Conservation (phyloP, 805 yeast species). For the Candida berthetii region DNA sequence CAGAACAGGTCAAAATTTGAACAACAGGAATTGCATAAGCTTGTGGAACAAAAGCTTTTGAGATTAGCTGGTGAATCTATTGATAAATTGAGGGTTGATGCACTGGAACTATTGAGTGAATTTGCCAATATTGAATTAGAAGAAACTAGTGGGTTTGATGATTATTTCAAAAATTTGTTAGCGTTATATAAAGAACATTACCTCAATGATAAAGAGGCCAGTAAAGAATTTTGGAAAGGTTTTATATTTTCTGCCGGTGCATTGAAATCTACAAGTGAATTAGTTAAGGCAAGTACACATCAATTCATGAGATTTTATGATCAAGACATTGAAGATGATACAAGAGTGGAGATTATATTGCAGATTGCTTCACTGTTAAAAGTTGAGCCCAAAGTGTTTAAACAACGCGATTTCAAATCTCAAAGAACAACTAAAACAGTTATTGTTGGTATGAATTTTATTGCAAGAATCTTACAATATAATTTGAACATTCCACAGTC, state of each 20-base stretch:
- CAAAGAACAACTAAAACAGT: conserved; percentile 13
- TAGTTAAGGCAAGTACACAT: conserved; percentile 36
- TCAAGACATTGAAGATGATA: conserved; percentile 4
- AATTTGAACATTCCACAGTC: conserved; percentile 13
- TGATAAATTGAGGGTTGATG: conserved; percentile 40
- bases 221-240: conserved; percentile 49
- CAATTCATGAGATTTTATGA: conserved; percentile 28
- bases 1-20: conserved; percentile 17
- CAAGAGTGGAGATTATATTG: conserved; percentile 10
- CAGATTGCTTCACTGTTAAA: conserved; percentile 23
- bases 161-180: conserved; percentile 6
- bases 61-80: conserved; percentile 61
- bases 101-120: conserved; percentile 32
- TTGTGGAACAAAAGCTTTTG: conserved; percentile 32
- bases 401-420: conserved; percentile 2
- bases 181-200: conserved; percentile 22
- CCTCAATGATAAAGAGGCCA: conserved; percentile 5
- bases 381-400: conserved; percentile 5
- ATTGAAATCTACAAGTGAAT: conserved; percentile 37
- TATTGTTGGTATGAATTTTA: conserved; percentile 18
- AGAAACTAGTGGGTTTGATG: conserved; percentile 6
- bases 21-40: conserved; percentile 3
- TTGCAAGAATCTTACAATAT: conserved; percentile 13
- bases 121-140: conserved; percentile 16
- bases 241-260: conserved; percentile 52